Base-by-base conservation (phyloP, 2,329 filamentous ascomycete genomes). In the Venturia carpophila region DNA sequence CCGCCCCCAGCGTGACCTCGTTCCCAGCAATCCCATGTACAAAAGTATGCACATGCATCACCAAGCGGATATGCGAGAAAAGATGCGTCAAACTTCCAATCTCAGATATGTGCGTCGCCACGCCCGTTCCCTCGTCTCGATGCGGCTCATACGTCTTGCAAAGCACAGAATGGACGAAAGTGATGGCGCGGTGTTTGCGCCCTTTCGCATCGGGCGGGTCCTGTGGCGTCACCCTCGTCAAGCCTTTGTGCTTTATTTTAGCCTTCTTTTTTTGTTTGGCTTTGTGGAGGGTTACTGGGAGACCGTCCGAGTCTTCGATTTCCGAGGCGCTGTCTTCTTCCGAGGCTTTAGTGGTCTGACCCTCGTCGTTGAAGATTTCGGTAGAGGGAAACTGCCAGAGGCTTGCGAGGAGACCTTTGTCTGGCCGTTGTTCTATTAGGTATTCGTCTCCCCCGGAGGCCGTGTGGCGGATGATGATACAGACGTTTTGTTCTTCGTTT, bases 351-450 rank as follows among this genome's bases (percentile, higher is more conserved):
- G 65, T 15, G 68, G 68, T 49, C 71, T 60, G 65, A 70, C 70
- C 43, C 66, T 66, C 37, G 69, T 62, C 11, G 73, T 73, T 45
- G 34, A 21, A 42, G 21, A 60, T 43, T 49, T 71, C 68, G 55
- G 55, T 64, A 55, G 74, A 71, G 21, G 74, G 74, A 64, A 76
- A 76, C 65, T 76, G 73, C 68, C 68, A 69, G 6, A 70, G 64
- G 9, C 67, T 68, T 43, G 67, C 69, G 34, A 70, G 67, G 68
- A 70, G 43, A 21, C 67, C 67, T 62, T 73, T 75, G 10, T 71
- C 71, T 15, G 74, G 74, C 55, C 74, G 68, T 58, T 76, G 71
- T 61, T 75, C 73, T 39, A 75, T 74, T 2, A 76, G 67, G 71
- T 71, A 76, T 24, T 24, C 37, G 27, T 39, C 45, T 15, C 68